Base-by-base conservation (phyloP, 306 rosid species). In the Cotoneaster glaucophyllus region DNA sequence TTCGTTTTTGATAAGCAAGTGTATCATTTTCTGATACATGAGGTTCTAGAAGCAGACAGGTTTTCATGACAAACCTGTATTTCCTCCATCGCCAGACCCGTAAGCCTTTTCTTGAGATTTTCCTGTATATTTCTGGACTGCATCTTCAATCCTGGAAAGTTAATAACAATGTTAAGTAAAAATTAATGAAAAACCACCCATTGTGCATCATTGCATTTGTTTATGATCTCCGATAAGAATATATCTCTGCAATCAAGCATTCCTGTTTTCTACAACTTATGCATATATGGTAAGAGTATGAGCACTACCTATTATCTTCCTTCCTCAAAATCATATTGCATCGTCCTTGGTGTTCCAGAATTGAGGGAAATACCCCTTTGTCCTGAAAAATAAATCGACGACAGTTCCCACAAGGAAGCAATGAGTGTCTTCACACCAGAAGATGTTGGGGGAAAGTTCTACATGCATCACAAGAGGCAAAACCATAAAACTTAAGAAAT, bases 111-210 rank as follows among this genome's bases (percentile, higher is more conserved):
- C 85, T 70, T 79, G 81, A 61, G 73, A 75, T 73, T 73, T 79
- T 77, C 77, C 91, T 22, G 75, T 58, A 50, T 61, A 41, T 59
- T 80, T 79, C 80, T 71, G 87, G 79, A 63, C 80, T 61, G 58
- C 65, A 63, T 85, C 88, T 78, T 80, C 82, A 77, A 32, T 69
- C 90, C 96, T 92, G 89, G 64, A 72, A 81, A 74, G 74, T 22
- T 64, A 68, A 69, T 37, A 39, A 13, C 22, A 53, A 24, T n/a
- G 18, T 6, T 10, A 19, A 7, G 2, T 10, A 25, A 69, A 59
- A 48, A 14, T 43, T 17, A 75, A 22, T 13, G n/a, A 52, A 56
- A 31, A 69, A 43, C 28, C 8, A 31, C 37, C 18, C 41, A 43
- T 19, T 19, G 21, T 50, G 77, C 56, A 67, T 29, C 43, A 22